Percentiles rank a stretch among this genome's conserved stretches.
Evolutionary conservation across 176 grass and related monocot genomes (phyloP).

Genomic region (Avena eriantha): DNA sequence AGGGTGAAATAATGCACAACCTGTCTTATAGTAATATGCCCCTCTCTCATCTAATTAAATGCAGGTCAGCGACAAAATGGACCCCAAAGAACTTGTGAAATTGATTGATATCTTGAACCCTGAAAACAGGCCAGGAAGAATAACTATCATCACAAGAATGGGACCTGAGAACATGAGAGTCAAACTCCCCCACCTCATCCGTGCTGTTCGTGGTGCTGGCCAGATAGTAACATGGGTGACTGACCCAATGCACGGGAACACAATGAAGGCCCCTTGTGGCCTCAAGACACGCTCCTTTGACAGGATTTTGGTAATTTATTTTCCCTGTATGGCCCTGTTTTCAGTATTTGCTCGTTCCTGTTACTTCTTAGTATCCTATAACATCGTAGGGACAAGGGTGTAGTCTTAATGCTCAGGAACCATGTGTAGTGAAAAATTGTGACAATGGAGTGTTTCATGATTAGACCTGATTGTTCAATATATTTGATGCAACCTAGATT

Average conservation of each 20-base stretch:
- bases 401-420: slow-evolving; percentile 19
- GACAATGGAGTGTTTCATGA: background rate
- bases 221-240: slow-evolving; percentile 93
- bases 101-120: slow-evolving; percentile 94
- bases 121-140: slow-evolving; percentile 81
- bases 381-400: background rate
- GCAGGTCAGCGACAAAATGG: slow-evolving; percentile 94
- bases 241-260: slow-evolving; percentile 97
- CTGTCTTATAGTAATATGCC: slow-evolving; percentile 1
- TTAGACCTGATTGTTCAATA: background rate
- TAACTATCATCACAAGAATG: slow-evolving; percentile 86
- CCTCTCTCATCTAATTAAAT: slow-evolving; percentile 16
- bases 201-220: slow-evolving; percentile 82
- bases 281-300: slow-evolving; percentile 93
- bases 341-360: background rate
- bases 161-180: slow-evolving; percentile 97
- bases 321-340: background rate
- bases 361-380: slow-evolving; percentile 27
- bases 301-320: slow-evolving; percentile 72
- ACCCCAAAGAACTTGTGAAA: slow-evolving; percentile 81
- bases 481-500: slow-evolving; percentile 31
- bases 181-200: slow-evolving; percentile 88
- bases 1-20: background rate
- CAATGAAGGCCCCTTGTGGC: slow-evolving; percentile 92
- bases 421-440: background rate